Evolutionary conservation across 2,329 filamentous ascomycete species (phyloP).

Genomic region (Xylaria sp.): DNA sequence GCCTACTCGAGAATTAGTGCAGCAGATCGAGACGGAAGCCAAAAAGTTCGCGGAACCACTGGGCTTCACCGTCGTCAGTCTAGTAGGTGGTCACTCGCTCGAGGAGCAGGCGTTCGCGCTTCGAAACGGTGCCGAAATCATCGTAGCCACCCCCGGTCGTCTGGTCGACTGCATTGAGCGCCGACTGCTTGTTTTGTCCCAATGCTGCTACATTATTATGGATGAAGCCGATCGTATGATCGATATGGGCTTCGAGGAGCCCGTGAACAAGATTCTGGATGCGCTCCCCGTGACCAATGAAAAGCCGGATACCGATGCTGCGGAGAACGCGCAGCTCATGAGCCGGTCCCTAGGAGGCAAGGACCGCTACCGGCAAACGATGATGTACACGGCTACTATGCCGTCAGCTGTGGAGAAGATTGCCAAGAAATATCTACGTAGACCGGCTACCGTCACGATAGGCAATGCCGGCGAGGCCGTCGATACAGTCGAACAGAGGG

Average conservation of each 20-base stretch:
- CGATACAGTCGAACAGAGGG: slow-evolving; percentile 96
- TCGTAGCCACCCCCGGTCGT: slow-evolving; percentile 98
- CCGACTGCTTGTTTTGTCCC: slow-evolving; percentile 87
- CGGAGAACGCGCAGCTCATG: slow-evolving; percentile 89
- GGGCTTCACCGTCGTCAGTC: slow-evolving; percentile 93
- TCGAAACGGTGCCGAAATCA: slow-evolving; percentile 93
- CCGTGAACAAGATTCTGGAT: slow-evolving; percentile 96
- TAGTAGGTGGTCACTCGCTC: slow-evolving; percentile 95
- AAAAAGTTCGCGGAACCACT: slow-evolving; percentile 90
- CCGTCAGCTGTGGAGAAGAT: slow-evolving; percentile 91
- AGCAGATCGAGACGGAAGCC: slow-evolving; percentile 95
- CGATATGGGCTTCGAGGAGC: slow-evolving; percentile 96
- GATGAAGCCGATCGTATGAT: slow-evolving; percentile 99
- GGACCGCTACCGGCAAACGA: slow-evolving; percentile 91
- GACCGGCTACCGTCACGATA: slow-evolving; percentile 93
- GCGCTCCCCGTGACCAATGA: slow-evolving; percentile 92
- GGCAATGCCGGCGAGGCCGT: slow-evolving; percentile 95
- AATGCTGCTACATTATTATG: slow-evolving; percentile 99
- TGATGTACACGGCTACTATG: slow-evolving; percentile 99
- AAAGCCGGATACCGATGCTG: slow-evolving; percentile 93
- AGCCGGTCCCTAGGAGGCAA: slow-evolving; percentile 77
- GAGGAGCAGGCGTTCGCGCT: slow-evolving; percentile 93
- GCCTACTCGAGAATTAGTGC: slow-evolving; percentile 94
- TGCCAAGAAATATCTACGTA: slow-evolving; percentile 93
- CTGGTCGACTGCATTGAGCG: slow-evolving; percentile 97